Conservation (phyloP, 164 flowering plant species). For the Kingdonia uniflora region DNA sequence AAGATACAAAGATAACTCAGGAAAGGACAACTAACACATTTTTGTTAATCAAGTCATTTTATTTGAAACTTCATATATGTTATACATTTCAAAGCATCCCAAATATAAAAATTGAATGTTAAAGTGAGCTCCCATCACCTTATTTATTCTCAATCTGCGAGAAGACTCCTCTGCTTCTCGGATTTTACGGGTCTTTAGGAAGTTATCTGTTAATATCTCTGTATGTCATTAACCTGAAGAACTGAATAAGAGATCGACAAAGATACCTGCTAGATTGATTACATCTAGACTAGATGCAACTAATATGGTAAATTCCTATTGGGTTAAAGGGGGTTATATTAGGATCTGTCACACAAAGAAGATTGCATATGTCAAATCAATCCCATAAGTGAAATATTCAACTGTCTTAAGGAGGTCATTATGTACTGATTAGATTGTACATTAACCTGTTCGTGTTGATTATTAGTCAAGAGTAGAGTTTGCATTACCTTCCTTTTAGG, state of each 20-base stretch:
- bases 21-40: neutral
- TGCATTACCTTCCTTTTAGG: constrained; percentile 68
- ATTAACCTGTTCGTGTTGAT: too few species aligned
- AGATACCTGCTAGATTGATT: too few species aligned
- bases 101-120: too few species aligned
- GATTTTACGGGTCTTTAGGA: constrained; percentile 67
- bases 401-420: too few species aligned
- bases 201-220: constrained; percentile 40
- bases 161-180: constrained; percentile 93
- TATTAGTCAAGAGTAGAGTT: neutral
- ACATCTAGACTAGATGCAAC: too few species aligned
- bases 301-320: too few species aligned
- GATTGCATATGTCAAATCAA: too few species aligned
- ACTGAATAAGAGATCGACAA: too few species aligned
- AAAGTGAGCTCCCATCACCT: constrained; percentile 29
- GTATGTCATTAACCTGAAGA: too few species aligned
- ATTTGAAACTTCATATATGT: neutral
- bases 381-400: too few species aligned
- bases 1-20: neutral
- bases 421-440: neutral
- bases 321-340: too few species aligned
- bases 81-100: neutral
- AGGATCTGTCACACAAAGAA: too few species aligned
- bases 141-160: constrained; percentile 62
- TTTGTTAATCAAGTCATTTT: neutral